These are phyloP conservation scores for Aureoboletus auriporus DNA, from an alignment of 768 basidiomycete species.

Conservation along the genomic window DNA sequence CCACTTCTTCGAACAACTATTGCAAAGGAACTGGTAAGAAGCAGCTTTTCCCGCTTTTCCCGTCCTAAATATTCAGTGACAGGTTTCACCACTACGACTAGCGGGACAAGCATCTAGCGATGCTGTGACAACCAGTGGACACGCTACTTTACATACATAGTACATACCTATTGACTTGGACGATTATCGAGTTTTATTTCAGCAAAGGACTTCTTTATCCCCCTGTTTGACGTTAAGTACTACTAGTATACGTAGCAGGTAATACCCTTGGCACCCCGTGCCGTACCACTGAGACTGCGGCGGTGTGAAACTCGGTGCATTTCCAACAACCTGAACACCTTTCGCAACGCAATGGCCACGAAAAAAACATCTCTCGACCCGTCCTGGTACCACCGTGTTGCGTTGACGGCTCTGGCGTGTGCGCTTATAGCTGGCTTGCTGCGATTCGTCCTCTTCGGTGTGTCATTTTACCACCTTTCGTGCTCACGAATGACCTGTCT, in stretches of 20 bases:
- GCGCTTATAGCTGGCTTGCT: conserved; percentile 42
- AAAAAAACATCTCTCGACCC: conserved; percentile 36
- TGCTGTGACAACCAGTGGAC: too few relatives aligned
- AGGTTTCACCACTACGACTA: conserved; percentile 30
- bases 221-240: too few relatives aligned
- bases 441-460: conserved; percentile 44
- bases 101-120: conserved; percentile 27
- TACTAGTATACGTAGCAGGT: too few relatives aligned
- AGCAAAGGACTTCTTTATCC: not conserved
- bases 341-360: conserved; percentile 17
- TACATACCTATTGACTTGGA: conserved; percentile 10
- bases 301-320: too few relatives aligned
- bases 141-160: too few relatives aligned
- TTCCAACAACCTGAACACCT: not conserved
- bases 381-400: conserved; percentile 50
- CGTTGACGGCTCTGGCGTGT: conserved; percentile 34
- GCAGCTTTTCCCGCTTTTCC: not conserved
- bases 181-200: not conserved
- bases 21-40: conserved; percentile 48
- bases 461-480: conserved; percentile 11
- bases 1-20: conserved; percentile 64
- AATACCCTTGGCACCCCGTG: too few relatives aligned
- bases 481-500: not conserved
- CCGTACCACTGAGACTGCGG: too few relatives aligned
- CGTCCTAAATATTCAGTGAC: conserved; percentile 2